These are phyloP conservation scores for Alisma plantagoaquatica DNA, from an alignment of 106 monocot species.

Conservation along the genomic window DNA sequence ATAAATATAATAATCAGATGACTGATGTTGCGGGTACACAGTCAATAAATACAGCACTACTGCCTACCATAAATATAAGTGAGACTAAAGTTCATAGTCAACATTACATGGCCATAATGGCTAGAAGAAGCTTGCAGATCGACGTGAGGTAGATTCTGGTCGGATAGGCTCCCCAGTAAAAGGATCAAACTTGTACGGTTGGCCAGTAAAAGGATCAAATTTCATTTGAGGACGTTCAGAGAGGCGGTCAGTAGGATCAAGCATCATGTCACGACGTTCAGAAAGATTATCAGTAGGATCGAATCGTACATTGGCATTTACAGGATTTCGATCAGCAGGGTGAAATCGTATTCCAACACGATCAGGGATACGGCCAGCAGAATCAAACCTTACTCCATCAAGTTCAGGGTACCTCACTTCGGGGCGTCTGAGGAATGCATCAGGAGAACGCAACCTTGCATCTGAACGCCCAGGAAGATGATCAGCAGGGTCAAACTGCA, in stretches of 20 bases:
- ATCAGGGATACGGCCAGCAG: background rate
- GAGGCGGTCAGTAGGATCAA: slow-evolving; percentile 9
- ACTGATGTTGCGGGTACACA: too few relatives aligned
- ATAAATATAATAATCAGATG: too few relatives aligned
- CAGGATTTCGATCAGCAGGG: too few relatives aligned
- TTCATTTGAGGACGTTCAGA: slow-evolving; percentile 14
- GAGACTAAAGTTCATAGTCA: too few relatives aligned
- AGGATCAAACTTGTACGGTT: slow-evolving; percentile 35
- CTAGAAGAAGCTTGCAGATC: slow-evolving; percentile 5
- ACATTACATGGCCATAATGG: too few relatives aligned
- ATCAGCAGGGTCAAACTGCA: slow-evolving; percentile 21
- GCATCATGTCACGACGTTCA: too few relatives aligned
- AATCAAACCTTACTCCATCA: background rate
- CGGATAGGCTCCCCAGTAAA: slow-evolving; percentile 29
- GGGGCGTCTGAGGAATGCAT: background rate
- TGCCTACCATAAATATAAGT: too few relatives aligned
- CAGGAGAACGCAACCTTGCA: slow-evolving; percentile 12
- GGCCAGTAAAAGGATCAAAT: slow-evolving; percentile 42
- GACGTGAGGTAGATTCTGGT: background rate
- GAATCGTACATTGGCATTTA: too few relatives aligned
- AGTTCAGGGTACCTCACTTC: background rate
- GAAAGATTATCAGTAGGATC: too few relatives aligned
- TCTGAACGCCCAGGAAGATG: slow-evolving; percentile 22
- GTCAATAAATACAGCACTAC: too few relatives aligned
- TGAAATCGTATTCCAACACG: too few relatives aligned